Base-by-base conservation (phyloP, 345 rosid species). In the Pugionium dolabratum region DNA sequence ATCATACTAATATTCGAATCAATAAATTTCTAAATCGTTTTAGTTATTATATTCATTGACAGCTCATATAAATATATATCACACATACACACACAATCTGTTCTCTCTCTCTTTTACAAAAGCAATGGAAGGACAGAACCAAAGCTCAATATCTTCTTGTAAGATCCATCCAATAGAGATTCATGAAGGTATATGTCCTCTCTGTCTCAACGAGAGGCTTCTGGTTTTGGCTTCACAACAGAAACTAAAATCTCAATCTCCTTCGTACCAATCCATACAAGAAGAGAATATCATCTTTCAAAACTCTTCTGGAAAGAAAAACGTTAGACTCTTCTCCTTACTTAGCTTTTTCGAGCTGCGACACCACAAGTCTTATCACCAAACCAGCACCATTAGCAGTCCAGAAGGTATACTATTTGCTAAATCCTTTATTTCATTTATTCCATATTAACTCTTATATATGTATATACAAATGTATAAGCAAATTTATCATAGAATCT, bases 131-230 rank as follows among this genome's bases (percentile, higher is more conserved):
- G 80, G 71, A 29, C 71, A 75, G 8, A 80, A 79, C 67, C 84
- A 78, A 72, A 79, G 79, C 55, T 54, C 42, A 32, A 64, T 72
- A 30, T 74, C 49, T 44, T 87, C 89, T 67, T 92, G 98, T 67
- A 83, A 73, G 64, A 86, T 86, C 74, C 98, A 92, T 71, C 93
- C 93, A 37, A 76, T 72, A 53, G 86, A 84, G 52, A 66, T 52
- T 9, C 28, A 76, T 7, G 72, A 86, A 31, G 98, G 98, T 11
- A 83, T 92, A 29, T 92, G 97, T 58, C 76, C 91, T 34, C 63
- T 82, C 1, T 92, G 98, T 77, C 75, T 92, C 53, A 83, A 83
- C 40, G 95, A 92, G 63, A 87, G 88, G 82, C 98, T 92, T 54
- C 8, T 71, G 8, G 41, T 55, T 1, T 41, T 71, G 53, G 69